Conservation (phyloP, 2,329 filamentous ascomycete genomes). For the Microsporum audouinii region DNA sequence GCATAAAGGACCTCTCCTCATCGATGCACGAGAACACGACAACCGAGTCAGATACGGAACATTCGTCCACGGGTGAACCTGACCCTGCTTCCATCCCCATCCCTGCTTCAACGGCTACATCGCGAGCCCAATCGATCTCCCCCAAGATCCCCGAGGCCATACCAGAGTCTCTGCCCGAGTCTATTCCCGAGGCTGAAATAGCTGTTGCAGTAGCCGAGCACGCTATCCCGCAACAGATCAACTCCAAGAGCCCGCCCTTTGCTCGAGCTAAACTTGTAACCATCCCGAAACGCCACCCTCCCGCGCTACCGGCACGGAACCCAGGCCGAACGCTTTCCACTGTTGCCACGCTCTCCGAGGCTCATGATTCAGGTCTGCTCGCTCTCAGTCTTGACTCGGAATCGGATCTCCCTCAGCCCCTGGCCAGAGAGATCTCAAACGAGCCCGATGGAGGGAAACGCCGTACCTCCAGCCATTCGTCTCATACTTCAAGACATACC, state of each 20-base stretch:
- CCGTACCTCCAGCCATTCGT: neutral
- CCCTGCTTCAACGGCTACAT: neutral
- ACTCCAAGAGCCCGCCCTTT: constrained; percentile 54
- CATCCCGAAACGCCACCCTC: constrained; percentile 61
- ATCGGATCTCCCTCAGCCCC: constrained; percentile 6
- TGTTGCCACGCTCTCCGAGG: constrained; percentile 1
- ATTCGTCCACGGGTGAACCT: neutral
- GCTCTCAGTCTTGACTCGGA: constrained; percentile 12
- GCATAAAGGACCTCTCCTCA: constrained; percentile 1
- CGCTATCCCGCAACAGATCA: constrained; percentile 47
- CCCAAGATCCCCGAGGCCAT: neutral
- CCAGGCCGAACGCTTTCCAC: constrained; percentile 33
- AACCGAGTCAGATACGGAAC: neutral
- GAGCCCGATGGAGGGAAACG: neutral
- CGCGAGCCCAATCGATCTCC: neutral
- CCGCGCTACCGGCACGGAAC: constrained; percentile 65
- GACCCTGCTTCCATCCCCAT: neutral
- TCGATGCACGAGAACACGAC: neutral
- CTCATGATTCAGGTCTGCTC: neutral
- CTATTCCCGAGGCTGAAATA: neutral
- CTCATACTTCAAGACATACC: neutral
- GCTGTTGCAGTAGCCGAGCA: constrained; percentile 24
- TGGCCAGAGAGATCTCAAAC: neutral
- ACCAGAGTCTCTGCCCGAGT: neutral
- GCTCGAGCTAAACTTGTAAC: constrained; percentile 71